A percentile compares a stretch with the other conserved stretches of the same genome.
Evolutionary conservation across 2,329 filamentous ascomycete genomes (phyloP).

Genomic region (Helotiales sp.): DNA sequence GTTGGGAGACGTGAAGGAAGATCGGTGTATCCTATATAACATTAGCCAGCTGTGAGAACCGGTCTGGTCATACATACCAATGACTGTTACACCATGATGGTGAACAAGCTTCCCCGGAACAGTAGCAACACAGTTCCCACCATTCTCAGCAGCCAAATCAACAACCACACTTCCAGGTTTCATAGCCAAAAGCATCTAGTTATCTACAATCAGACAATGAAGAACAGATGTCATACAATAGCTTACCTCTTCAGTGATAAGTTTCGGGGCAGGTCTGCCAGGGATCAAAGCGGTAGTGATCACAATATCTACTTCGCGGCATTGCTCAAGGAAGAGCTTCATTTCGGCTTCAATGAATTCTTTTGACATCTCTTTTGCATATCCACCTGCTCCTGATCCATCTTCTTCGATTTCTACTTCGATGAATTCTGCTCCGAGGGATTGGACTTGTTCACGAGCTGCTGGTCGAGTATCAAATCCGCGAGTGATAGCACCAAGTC

Average conservation of each 20-base stretch:
- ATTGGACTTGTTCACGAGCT: constrained; percentile 87
- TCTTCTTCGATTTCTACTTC: constrained; percentile 87
- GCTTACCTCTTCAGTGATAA: constrained; percentile 73
- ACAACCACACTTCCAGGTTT: constrained; percentile 89
- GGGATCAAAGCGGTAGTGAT: constrained; percentile 93
- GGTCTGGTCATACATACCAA: constrained; percentile 60
- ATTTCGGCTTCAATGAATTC: constrained; percentile 93
- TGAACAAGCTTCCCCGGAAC: constrained; percentile 71
- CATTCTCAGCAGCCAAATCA: constrained; percentile 85
- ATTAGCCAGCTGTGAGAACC: constrained; percentile 33
- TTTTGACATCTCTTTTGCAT: constrained; percentile 93
- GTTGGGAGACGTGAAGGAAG: constrained; percentile 85
- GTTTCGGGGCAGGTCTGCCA: constrained; percentile 78
- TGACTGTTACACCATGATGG: constrained; percentile 81
- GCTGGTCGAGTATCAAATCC: constrained; percentile 92
- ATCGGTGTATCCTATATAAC: constrained; percentile 73
- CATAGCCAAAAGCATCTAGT: constrained; percentile 69
- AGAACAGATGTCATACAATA: constrained; percentile 47
- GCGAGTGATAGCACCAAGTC: constrained; percentile 86
- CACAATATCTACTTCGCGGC: constrained; percentile 87
- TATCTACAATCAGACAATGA: constrained; percentile 36
- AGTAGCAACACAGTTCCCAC: constrained; percentile 86
- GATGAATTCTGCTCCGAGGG: constrained; percentile 86
- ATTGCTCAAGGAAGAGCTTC: constrained; percentile 89
- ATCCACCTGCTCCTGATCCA: constrained; percentile 82